Base-by-base conservation (phyloP, 768 basidiomycete genomes). In the Gloeophyllum trabeum region DNA sequence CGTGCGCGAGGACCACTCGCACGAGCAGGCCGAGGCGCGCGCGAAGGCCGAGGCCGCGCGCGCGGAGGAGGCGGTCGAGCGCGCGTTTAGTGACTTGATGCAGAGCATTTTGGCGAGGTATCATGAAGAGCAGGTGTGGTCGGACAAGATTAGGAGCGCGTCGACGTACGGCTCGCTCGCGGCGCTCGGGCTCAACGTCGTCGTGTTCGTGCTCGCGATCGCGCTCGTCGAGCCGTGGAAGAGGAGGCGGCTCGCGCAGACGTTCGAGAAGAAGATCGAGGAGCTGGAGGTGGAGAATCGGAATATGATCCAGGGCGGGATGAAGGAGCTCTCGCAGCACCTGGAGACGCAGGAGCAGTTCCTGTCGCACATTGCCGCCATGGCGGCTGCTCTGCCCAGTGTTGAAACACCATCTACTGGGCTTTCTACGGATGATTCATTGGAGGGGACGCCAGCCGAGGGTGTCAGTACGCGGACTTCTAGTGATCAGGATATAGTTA, bases 41-140 rank as follows among this genome's bases (percentile, higher is more conserved):
- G 76, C 85, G 1, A 92, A 94, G 53, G 60, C 57, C 5, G 70
- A 66, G 14, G 81, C 87, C 2, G 70, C 73, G 18, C 70, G 76
- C 30, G 71, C 76, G 2, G 96, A 99, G 51, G 73, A 76, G 40
- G 75, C 73, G 2, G 88, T 91, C 14, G 96, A 99, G 50, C 73
- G 74, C 35, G 87, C 83, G 51, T 96, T 98, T 57, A 81, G 71
- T 53, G 82, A 79, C 55, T 71, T 97, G 49, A 87, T 94, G 82
- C 79, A 79, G 43, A 69, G 75, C 6, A 98, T 98, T 53, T 72
- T 99, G 45, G 79, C 76, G 39, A 74, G 94, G 28, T 98, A 98
- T 60, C 94, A 98, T 64, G 94, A 97, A 62, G 96, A 99, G 58
- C 96, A 99, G 59, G 79, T 97, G 2, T 99, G 96, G 96, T 91